phyloP scores from a whole-genome alignment of 345 rosid genomes.

The Salix brachista region DNA sequence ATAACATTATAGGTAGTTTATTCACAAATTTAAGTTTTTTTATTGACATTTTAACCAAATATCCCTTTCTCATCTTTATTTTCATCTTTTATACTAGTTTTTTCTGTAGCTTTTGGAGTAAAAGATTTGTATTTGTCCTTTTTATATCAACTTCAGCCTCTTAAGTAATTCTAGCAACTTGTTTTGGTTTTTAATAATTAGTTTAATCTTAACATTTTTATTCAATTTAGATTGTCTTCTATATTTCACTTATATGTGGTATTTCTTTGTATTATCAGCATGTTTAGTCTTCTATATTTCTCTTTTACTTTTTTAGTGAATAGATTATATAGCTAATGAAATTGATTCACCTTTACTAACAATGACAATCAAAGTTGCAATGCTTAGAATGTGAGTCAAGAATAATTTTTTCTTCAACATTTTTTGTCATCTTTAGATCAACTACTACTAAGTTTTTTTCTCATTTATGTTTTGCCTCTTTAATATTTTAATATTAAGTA shows the following conservation, averaged over 20 bases:
- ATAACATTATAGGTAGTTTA: too few species aligned
- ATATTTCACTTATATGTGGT: neutral
- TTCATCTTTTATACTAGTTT: neutral
- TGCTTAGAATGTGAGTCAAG: neutral
- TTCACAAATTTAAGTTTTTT: too few species aligned
- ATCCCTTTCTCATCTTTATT: neutral
- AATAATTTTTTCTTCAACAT: neutral
- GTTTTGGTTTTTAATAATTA: neutral
- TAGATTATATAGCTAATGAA: neutral
- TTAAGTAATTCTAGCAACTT: neutral
- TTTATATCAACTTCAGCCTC: neutral
- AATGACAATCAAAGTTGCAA: neutral
- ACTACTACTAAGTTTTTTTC: too few species aligned
- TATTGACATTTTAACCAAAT: too few species aligned
- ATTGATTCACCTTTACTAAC: neutral
- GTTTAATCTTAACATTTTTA: conserved; percentile 7
- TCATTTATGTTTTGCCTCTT: too few species aligned
- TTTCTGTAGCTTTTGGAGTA: neutral
- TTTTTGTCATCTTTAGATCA: neutral
- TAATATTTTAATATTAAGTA: too few species aligned
- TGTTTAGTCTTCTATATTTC: neutral
- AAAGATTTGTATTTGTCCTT: neutral
- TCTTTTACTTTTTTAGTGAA: neutral
- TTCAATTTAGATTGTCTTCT: neutral
- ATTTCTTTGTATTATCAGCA: neutral